A percentile compares a stretch with the other conserved stretches of the same genome.
phyloP scores from a whole-genome alignment of 495 filamentous ascomycete species.

The Beverwykella pulmonaria region DNA sequence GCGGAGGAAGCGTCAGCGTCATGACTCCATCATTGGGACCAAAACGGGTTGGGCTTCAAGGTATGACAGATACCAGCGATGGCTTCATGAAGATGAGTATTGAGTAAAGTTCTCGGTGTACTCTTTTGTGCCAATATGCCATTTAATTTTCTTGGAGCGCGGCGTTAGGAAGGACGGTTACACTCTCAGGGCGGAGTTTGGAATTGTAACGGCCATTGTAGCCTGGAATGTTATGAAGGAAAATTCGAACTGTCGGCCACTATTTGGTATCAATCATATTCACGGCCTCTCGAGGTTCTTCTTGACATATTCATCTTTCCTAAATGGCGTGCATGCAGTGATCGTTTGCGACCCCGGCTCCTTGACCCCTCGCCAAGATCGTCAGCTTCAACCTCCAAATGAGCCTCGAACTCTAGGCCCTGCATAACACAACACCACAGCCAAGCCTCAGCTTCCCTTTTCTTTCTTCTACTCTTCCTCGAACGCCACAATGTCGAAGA shows the following conservation, averaged over 20 bases:
- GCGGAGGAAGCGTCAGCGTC: conserved; percentile 49
- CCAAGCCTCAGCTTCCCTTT: neutral
- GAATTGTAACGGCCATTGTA: conserved; percentile 10
- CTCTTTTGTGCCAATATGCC: neutral
- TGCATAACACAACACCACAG: neutral
- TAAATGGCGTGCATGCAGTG: neutral
- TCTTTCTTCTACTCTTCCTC: neutral
- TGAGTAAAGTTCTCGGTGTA: conserved; percentile 54
- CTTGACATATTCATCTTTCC: neutral
- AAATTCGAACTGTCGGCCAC: neutral
- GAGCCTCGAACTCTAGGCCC: neutral
- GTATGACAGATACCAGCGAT: conserved; percentile 94
- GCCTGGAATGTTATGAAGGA: neutral
- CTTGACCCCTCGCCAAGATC: conserved; percentile 24
- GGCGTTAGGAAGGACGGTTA: conserved; percentile 8
- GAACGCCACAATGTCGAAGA: conserved; percentile 39
- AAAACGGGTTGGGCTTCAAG: conserved; percentile 84
- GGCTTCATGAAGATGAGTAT: conserved; percentile 98
- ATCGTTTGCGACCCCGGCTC: too few species aligned
- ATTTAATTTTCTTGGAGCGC: neutral
- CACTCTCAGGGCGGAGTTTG: neutral
- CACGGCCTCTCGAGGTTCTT: neutral
- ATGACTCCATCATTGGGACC: conserved; percentile 49
- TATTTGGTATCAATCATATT: neutral
- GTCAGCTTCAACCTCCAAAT: conserved; percentile 12